Base-by-base conservation (phyloP, 495 filamentous ascomycete species). In the Penicilliopsis zonata region DNA sequence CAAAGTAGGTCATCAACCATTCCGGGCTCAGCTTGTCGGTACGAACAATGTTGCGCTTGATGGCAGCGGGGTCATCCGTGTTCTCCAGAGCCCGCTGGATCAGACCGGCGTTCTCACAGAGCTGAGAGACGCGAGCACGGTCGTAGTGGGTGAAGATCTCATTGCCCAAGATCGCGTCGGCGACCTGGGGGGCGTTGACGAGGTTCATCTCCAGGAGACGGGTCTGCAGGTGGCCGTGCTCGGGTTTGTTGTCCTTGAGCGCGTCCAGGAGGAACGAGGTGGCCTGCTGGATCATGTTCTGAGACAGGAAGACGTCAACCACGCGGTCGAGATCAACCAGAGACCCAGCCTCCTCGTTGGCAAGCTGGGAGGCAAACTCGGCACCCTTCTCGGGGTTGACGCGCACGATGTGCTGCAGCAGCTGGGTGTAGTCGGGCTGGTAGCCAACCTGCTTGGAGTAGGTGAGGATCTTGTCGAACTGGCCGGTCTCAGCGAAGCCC, bases 131-230 rank as follows among this genome's bases (percentile, higher is more conserved):
- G 25, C 82, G 78, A 33, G 75, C 64, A 55, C 81, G 86, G 56
- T 99, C 88, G 50, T 87, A 99, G 57, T 96, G 74, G 1, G 82
- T 83, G 62, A 99, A 96, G 72, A 99, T 93, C 41, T 95, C 84
- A 44, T 95, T 96, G 28, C 86, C 80, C 27, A 99, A 74, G 42
- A 99, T 96, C 13, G 90, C 90, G 55, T 96, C 90, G 4, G 90
- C 90, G 31, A 99, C 90, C 54, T 96, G 92, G 8, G 90, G 87
- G 1, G 92, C 92, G 47, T 93, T 88, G 53, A 88, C 57, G 36
- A 99, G 65, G 53, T 99, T 99, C 87, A 99, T 96, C 68, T 99
- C 90, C 28, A 99, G 63, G 14, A 99, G 67, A 34, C 86, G 78
- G 21, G 90, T 99, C 56, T 99, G 90, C 29, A 96, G 67, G 42